These are phyloP conservation scores for Arabidopsis hybrid DNA, from an alignment of 441 rosid genomes.

Conservation along the genomic window DNA sequence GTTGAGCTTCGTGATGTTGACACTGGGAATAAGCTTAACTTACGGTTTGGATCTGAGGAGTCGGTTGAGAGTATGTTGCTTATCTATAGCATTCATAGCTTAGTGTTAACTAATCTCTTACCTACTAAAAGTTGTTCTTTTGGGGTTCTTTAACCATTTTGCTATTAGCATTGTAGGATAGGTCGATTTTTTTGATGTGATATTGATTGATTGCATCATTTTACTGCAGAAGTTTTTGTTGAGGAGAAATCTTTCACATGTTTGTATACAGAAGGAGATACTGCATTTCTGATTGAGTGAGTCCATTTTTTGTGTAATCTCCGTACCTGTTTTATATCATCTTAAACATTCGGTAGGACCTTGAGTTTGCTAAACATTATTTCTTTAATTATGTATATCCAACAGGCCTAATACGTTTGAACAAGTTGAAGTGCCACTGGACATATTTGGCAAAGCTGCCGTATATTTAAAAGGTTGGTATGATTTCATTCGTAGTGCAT, in stretches of 20 bases:
- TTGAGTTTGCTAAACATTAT: slow-evolving; percentile 14
- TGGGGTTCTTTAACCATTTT: background rate
- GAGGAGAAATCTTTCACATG: slow-evolving; percentile 82
- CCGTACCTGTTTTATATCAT: background rate
- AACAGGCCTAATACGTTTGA: slow-evolving; percentile 81
- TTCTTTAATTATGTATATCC: slow-evolving; percentile 33
- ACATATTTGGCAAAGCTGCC: slow-evolving; percentile 80
- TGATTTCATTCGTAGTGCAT: background rate
- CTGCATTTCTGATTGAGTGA: slow-evolving; percentile 85
- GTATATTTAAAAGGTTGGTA: slow-evolving; percentile 77
- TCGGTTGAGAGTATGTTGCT: slow-evolving; percentile 78
- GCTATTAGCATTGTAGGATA: background rate
- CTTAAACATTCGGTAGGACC: background rate
- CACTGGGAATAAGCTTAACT: slow-evolving; percentile 79
- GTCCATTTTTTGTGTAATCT: slow-evolving; percentile 39
- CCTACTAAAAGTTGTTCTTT: background rate
- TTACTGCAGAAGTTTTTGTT: slow-evolving; percentile 77
- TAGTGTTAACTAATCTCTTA: background rate
- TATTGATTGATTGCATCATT: slow-evolving; percentile 27
- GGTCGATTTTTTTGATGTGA: background rate
- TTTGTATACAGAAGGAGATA: slow-evolving; percentile 70
- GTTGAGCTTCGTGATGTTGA: slow-evolving; percentile 94
- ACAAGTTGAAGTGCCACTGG: slow-evolving; percentile 82
- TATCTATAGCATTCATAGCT: background rate
- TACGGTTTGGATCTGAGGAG: slow-evolving; percentile 90